Evolutionary conservation across 192 early-diverging fungal species (phyloP), one percentile per base, ranked within the genome.

Genomic region (Polychytrium aggregatum): DNA sequence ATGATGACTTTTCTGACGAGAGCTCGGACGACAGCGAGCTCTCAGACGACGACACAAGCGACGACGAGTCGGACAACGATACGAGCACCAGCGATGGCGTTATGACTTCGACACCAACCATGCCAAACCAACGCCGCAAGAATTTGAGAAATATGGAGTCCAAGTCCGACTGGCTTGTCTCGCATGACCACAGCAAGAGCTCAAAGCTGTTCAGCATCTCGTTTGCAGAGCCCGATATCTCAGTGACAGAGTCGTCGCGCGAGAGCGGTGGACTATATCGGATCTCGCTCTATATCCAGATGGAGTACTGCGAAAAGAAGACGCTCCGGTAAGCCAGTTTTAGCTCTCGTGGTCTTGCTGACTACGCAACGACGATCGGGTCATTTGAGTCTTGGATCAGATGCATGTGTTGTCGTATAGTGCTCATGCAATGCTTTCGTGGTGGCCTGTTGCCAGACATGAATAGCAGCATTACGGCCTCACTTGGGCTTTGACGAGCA

Each of bases 301-400:
- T 97, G 93, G 91, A 97, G 66, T 97, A 95, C 59, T 97, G 93
- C 59, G 93, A 97, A 58, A 81, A 89, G 45, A 88, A 88, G 51
- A 93, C 93, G 0, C 64, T 97, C 3, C n/a, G n/a, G n/a, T n/a
- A n/a, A n/a, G n/a, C n/a, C n/a, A n/a, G n/a, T n/a, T n/a, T n/a
- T n/a, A n/a, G n/a, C n/a, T n/a, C n/a, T n/a, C n/a, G n/a, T n/a
- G n/a, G n/a, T n/a, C n/a, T n/a, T n/a, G n/a, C n/a, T n/a, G n/a
- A n/a, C n/a, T n/a, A n/a, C n/a, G n/a, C n/a, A n/a, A n/a, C n/a
- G n/a, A n/a, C n/a, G n/a, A n/a, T n/a, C n/a, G n/a, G n/a, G n/a
- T n/a, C n/a, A n/a, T n/a, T n/a, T n/a, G n/a, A n/a, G n/a, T n/a
- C n/a, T n/a, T n/a, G n/a, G n/a, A n/a, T n/a, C n/a, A n/a, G n/a